Evolutionary conservation across 371 early-diverging fungal genomes (phyloP).

Genomic region (Neoconidiobolus thromboides): DNA sequence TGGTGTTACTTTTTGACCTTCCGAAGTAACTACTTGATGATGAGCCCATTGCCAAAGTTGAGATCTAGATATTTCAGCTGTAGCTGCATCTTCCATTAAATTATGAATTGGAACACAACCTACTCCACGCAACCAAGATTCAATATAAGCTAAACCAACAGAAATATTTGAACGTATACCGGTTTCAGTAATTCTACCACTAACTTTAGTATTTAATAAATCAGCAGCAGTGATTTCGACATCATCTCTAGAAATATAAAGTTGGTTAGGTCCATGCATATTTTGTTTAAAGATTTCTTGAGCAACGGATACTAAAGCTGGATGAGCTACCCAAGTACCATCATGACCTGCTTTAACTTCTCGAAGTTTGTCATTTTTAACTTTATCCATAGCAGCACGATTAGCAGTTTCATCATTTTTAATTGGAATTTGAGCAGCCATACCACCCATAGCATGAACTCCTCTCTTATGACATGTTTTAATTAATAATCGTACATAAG

Average conservation of each 20-base stretch:
- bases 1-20: slow-evolving; percentile 58
- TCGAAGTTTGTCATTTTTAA: slow-evolving; percentile 77
- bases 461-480: slow-evolving; percentile 93
- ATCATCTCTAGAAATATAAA: slow-evolving; percentile 76
- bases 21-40: slow-evolving; percentile 60
- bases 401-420: slow-evolving; percentile 73
- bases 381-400: slow-evolving; percentile 79
- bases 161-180: slow-evolving; percentile 83
- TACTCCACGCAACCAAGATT: slow-evolving; percentile 82
- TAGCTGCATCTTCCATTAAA: slow-evolving; percentile 94
- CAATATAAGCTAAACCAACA: slow-evolving; percentile 83
- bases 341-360: slow-evolving; percentile 90
- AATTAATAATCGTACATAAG: slow-evolving; percentile 83
- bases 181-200: slow-evolving; percentile 59
- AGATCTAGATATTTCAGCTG: slow-evolving; percentile 91
- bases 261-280: slow-evolving; percentile 92
- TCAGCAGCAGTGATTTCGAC: slow-evolving; percentile 66
- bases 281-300: slow-evolving; percentile 72
- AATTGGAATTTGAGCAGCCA: slow-evolving; percentile 97
- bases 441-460: slow-evolving; percentile 96
- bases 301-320: slow-evolving; percentile 78
- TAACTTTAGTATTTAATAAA: slow-evolving; percentile 59
- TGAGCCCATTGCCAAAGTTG: slow-evolving; percentile 94
- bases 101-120: slow-evolving; percentile 95
- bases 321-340: slow-evolving; percentile 97